phyloP scores from a whole-genome alignment of 805 yeast genomes.

The Candida ponderosae region DNA sequence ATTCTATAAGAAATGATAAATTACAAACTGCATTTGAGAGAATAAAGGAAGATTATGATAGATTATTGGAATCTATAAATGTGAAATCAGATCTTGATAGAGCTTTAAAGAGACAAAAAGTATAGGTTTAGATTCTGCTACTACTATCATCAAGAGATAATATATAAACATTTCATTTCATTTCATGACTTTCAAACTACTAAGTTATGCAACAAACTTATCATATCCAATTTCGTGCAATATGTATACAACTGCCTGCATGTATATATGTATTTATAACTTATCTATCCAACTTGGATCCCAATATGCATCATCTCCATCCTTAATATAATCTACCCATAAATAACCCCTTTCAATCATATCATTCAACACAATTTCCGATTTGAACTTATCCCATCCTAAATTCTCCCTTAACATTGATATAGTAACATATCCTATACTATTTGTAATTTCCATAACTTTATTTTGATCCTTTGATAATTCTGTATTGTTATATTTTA shows the following conservation, averaged over 20 bases:
- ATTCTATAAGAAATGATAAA: conserved; percentile 57
- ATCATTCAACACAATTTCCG: conserved; percentile 59
- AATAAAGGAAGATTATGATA: conserved; percentile 61
- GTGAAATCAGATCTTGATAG: background rate
- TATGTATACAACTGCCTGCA: too few species aligned
- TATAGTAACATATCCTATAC: conserved; percentile 66
- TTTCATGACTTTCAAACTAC: too few species aligned
- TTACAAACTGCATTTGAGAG: conserved; percentile 67
- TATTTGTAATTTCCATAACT: conserved; percentile 68
- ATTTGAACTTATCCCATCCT: conserved; percentile 61
- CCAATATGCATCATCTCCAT: conserved; percentile 50
- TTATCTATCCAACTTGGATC: conserved; percentile 63
- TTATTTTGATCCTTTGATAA: conserved; percentile 60
- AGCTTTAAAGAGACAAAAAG: too few species aligned
- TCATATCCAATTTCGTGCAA: too few species aligned
- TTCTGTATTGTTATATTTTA: conserved; percentile 57
- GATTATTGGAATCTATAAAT: conserved; percentile 36
- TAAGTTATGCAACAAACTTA: too few species aligned
- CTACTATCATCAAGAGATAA: too few species aligned
- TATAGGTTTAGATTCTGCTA: too few species aligned
- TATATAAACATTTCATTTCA: too few species aligned
- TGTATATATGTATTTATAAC: too few species aligned
- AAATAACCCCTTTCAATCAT: conserved; percentile 77
- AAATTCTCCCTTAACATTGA: conserved; percentile 64
- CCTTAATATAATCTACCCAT: conserved; percentile 68